These are phyloP conservation scores for Chloris gayana DNA, from an alignment of 176 grass and related monocot species.

Conservation along the genomic window DNA sequence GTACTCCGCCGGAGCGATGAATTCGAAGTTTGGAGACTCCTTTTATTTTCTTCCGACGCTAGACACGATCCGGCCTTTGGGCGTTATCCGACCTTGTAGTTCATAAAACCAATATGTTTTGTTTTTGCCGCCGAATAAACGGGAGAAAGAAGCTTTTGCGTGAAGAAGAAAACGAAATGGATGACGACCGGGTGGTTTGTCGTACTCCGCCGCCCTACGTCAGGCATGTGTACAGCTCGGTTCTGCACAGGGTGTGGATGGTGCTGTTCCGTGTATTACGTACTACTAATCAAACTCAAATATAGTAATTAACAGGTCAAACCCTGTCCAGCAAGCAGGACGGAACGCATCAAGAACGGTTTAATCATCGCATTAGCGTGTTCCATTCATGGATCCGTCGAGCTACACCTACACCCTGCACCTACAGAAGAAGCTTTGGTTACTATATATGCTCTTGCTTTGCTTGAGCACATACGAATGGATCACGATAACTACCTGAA, in stretches of 20 bases:
- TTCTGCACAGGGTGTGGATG: neutral
- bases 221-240: constrained; percentile 3
- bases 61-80: too few relatives aligned
- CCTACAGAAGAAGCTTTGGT: neutral
- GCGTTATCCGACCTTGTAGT: too few relatives aligned
- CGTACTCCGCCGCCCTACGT: constrained; percentile 64
- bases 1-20: too few relatives aligned
- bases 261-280: neutral
- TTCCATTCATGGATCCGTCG: too few relatives aligned
- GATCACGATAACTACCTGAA: neutral
- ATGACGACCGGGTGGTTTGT: constrained; percentile 8
- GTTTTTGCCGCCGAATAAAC: too few relatives aligned
- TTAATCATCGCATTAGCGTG: too few relatives aligned
- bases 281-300: neutral
- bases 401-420: too few relatives aligned
- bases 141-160: too few relatives aligned
- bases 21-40: too few relatives aligned
- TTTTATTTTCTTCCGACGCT: too few relatives aligned
- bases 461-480: neutral
- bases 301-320: neutral
- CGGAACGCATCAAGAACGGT: neutral
- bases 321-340: neutral
- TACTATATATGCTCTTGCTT: neutral
- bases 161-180: too few relatives aligned
- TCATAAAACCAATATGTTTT: too few relatives aligned